Base-by-base conservation (phyloP, 192 early-diverging fungal species). In the Rhizophagus clarus region DNA sequence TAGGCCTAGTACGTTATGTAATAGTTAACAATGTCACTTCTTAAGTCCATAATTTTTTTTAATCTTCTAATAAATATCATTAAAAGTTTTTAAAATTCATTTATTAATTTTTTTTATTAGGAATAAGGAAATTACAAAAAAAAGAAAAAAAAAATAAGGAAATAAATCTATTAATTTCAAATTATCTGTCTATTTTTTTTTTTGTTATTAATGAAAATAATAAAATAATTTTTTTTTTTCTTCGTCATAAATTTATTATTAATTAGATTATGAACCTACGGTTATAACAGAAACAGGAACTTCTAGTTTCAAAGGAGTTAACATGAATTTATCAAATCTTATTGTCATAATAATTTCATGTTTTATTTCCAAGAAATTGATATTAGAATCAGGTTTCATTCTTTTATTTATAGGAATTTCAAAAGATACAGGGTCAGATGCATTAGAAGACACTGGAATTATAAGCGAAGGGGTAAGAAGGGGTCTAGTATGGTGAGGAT, bases 261-360 rank as follows among this genome's bases (percentile, higher is more conserved):
- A 56, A 20, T 56, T 56, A 45, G 11, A 45, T 45, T 10, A 45
- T 45, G 42, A 45, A 10, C 11, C 11, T 56, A 5, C 32, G 22
- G 77, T 51, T 32, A 61, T 71, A 64, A 79, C 68, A 34, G 70
- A 61, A 34, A 79, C 26, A 14, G 77, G 77, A 20, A 79, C 77
- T 40, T 79, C 77, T 31, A 79, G 70, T 24, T 79, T 68, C 51
- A 79, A 71, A 15, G 77, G 77, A 24, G 61, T 37, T 29, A 79
- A 67, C 77, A 79, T 69, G 45, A 79, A 79, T 61, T 79, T 79
- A 51, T 79, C 77, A 29, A 79, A 79, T 32, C 69, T 79, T 60
- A 79, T 71, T 26, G 77, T 79, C 77, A 79, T 63, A 1, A 79
- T 61, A 34, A 79, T 9, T 51, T 79, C 77, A 70, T 79, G 77